A percentile compares a stretch with the other conserved stretches of the same genome.
phyloP scores from a whole-genome alignment of 805 yeast species.

The Candida easanensis region DNA sequence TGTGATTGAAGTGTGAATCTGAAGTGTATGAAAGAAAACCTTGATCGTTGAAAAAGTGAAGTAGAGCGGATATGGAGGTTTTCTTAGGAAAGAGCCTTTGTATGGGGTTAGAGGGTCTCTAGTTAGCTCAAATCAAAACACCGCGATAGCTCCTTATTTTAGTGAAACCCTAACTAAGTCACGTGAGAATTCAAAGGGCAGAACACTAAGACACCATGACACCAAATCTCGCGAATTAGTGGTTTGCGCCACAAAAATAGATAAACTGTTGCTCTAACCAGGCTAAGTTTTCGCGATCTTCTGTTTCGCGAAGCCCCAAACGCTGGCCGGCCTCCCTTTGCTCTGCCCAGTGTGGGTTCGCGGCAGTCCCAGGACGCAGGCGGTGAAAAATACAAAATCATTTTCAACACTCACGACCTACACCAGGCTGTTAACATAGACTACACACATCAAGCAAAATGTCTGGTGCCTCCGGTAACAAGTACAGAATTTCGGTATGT shows the following conservation, averaged over 20 bases:
- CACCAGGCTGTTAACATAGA: constrained; percentile 1
- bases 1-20: too few species aligned
- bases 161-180: background rate
- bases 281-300: background rate
- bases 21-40: too few species aligned
- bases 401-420: constrained; percentile 15
- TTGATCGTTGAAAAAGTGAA: too few species aligned
- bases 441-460: constrained; percentile 39
- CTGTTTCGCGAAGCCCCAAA: background rate
- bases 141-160: too few species aligned
- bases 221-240: background rate
- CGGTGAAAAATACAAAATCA: constrained; percentile 22
- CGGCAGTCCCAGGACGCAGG: constrained; percentile 19
- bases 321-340: constrained; percentile 1
- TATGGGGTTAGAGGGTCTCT: too few species aligned
- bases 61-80: too few species aligned
- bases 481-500: constrained; percentile 99
- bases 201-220: constrained; percentile 1
- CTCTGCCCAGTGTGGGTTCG: constrained; percentile 1
- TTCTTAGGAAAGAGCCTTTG: too few species aligned
- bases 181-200: constrained; percentile 6
- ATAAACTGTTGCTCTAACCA: background rate
- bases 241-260: background rate
- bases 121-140: too few species aligned
- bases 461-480: constrained; percentile 99